These are phyloP conservation scores for Malania oleifera DNA, from an alignment of 164 flowering plant species.

Conservation along the genomic window DNA sequence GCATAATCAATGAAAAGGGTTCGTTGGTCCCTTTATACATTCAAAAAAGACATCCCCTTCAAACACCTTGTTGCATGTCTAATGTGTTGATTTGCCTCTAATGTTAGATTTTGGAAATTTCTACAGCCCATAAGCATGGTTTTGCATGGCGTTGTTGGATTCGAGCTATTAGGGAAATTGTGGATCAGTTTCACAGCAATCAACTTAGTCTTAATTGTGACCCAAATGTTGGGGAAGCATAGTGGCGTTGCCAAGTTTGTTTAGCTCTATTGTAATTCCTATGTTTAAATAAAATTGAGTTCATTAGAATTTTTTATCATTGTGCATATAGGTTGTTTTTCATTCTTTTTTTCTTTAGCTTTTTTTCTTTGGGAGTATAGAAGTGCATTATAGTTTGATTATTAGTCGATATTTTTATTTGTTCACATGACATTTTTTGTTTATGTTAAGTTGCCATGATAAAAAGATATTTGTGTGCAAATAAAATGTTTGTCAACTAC, in stretches of 20 bases:
- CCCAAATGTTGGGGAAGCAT: slow-evolving; percentile 58
- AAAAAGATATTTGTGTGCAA: slow-evolving; percentile 1
- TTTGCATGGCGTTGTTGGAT: slow-evolving; percentile 58
- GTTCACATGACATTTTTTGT: not conserved
- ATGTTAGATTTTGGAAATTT: not conserved
- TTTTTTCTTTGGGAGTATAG: too few relatives aligned
- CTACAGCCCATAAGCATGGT: slow-evolving; percentile 68
- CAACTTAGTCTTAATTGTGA: slow-evolving; percentile 55
- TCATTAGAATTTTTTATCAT: too few relatives aligned
- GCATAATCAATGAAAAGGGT: too few relatives aligned
- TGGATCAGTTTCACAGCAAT: slow-evolving; percentile 57
- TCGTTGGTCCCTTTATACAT: too few relatives aligned
- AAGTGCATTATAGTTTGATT: not conserved
- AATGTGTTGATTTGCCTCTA: too few relatives aligned
- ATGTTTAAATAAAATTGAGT: too few relatives aligned
- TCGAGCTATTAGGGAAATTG: slow-evolving; percentile 47
- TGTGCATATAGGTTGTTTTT: not conserved
- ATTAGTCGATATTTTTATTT: not conserved
- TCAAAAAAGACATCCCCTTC: too few relatives aligned
- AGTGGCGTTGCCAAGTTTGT: slow-evolving; percentile 85
- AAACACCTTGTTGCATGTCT: too few relatives aligned
- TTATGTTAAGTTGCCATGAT: slow-evolving; percentile 1
- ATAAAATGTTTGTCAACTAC: slow-evolving; percentile 6
- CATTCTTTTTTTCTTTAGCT: too few relatives aligned
- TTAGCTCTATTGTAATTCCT: slow-evolving; percentile 67